phyloP scores from a whole-genome alignment of 441 rosid species.

The Metrosideros polymorpha region DNA sequence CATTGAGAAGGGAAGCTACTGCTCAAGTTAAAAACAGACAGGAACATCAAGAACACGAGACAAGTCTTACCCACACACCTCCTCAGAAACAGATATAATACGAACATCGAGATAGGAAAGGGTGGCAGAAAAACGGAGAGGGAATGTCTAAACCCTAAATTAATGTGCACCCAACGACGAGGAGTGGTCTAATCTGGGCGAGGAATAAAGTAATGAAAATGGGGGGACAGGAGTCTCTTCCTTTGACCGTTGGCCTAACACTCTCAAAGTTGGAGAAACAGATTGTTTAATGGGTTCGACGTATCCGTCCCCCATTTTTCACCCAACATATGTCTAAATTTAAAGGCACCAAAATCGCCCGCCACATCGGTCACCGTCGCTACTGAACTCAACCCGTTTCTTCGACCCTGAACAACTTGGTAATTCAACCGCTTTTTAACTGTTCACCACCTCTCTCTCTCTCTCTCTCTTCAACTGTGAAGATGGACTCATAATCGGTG shows the following conservation, averaged over 20 bases:
- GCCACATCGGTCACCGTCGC: slow-evolving; percentile 12
- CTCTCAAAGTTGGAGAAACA: slow-evolving; percentile 26
- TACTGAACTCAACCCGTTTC: slow-evolving; percentile 17
- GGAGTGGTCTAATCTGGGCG: background rate
- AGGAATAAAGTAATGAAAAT: background rate
- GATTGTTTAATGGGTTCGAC: slow-evolving; percentile 7
- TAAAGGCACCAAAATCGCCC: background rate
- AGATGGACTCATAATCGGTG: background rate
- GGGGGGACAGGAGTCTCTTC: background rate
- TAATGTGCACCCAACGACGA: background rate
- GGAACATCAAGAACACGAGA: background rate
- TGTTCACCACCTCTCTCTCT: background rate
- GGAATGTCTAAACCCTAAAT: background rate
- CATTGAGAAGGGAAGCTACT: background rate
- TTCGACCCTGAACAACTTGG: slow-evolving; percentile 7
- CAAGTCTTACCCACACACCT: background rate
- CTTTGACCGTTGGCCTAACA: slow-evolving; percentile 48
- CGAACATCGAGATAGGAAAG: background rate
- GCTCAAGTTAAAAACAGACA: background rate
- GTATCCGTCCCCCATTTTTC: background rate
- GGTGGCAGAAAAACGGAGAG: background rate
- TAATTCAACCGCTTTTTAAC: background rate
- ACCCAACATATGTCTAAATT: background rate
- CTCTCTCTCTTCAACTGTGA: background rate
- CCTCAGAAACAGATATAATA: background rate